Base-by-base conservation (phyloP, 305 asterid genomes). In the Fraxinus latifolia region DNA sequence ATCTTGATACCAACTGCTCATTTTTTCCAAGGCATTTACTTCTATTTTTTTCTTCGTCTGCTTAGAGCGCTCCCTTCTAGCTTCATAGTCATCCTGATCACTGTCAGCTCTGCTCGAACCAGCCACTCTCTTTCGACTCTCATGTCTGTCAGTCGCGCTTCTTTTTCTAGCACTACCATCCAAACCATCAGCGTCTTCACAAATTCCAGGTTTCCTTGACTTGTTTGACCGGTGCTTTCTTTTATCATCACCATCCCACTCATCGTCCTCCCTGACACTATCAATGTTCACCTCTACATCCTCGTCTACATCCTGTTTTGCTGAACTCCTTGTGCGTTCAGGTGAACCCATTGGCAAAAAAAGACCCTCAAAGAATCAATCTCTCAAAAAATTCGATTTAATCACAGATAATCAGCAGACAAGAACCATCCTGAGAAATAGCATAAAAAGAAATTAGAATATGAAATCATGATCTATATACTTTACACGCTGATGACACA, bases 1-100 rank as follows among this genome's bases (percentile, higher is more conserved):
- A 88, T 94, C 99, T 85, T 89, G 92, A 85, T 93, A 93, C 98
- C 97, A 93, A 88, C 91, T 89, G 84, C 98, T 88, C 87, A 94
- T 86, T 32, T 86, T 93, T 87, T 94, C 98, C 85, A 96, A 83
- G 6, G 97, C 87, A 83, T 85, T 93, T 85, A 89, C 98, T 86
- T 92, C 98, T 65, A 83, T 71, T 81, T 87, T 92, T 87, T 86
- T 92, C 92, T 91, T 96, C 78, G 19, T 82, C 85, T 89, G 95
- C 86, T 90, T 91, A 39, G 90, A 84, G 77, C 87, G 91, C 82
- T 91, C 97, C 76, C 89, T 91, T 85, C 90, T 87, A 19, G 85
- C 81, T 60, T 89, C 98, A 78, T 84, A 87, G 77, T 93, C 97
- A 89, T 92, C 98, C 84, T 83, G 97, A 71, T 92, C 97, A 77